These are phyloP conservation scores for Colletotrichum eremochloae DNA, from an alignment of 2,329 filamentous ascomycete species.

Conservation along the genomic window DNA sequence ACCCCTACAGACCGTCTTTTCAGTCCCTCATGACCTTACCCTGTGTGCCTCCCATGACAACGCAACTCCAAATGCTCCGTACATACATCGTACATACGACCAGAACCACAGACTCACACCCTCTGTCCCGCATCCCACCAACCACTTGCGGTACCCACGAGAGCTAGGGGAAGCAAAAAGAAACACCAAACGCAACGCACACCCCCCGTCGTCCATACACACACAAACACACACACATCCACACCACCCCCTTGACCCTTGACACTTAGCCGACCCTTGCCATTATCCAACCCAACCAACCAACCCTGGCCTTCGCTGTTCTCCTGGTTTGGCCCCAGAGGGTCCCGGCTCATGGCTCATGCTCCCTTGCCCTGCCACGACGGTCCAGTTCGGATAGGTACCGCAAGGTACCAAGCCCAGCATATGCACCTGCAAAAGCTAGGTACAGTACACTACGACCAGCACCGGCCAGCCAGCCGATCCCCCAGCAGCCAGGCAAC, in stretches of 20 bases:
- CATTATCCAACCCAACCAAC: conserved; percentile 29
- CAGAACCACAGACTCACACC: conserved; percentile 2
- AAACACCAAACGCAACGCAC: conserved; percentile 10
- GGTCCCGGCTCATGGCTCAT: conserved; percentile 33
- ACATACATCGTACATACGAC: neutral
- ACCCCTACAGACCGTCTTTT: neutral
- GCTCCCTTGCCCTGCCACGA: conserved; percentile 39
- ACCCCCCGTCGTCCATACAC: neutral
- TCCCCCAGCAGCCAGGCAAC: conserved; percentile 24
- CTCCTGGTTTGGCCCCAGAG: conserved; percentile 26
- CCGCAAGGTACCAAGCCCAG: conserved; percentile 25
- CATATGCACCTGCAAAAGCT: conserved; percentile 13
- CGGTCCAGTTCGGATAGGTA: conserved; percentile 20
- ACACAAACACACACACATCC: conserved; percentile 2
- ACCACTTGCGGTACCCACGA: neutral
- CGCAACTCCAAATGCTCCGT: neutral
- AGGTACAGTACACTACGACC: neutral
- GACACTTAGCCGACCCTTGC: conserved; percentile 23
- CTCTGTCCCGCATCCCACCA: conserved; percentile 5
- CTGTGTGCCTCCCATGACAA: neutral
- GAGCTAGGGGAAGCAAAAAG: conserved; percentile 8
- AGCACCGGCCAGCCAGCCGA: neutral
- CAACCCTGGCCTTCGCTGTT: conserved; percentile 32
- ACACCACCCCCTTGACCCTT: conserved; percentile 21
- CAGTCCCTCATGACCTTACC: neutral